Evolutionary conservation across 2,329 filamentous ascomycete species (phyloP).

Genomic region (Xylariomycetidae sp.): DNA sequence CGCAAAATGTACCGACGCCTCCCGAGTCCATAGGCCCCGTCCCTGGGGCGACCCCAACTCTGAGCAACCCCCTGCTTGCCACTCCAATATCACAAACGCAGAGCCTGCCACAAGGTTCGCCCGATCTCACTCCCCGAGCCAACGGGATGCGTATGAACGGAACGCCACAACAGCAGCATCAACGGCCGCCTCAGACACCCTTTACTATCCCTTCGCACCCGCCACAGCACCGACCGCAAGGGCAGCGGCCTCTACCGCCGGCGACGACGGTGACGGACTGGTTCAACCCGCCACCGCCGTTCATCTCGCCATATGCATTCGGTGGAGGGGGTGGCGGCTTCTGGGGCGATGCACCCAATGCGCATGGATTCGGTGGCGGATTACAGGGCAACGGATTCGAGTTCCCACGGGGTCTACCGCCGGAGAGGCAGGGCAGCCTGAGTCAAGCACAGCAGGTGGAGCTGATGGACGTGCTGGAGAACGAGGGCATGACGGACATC

Average conservation of each 20-base stretch:
- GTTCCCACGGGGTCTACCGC: constrained; percentile 24
- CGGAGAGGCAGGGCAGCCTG: constrained; percentile 59
- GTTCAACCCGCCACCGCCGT: constrained; percentile 47
- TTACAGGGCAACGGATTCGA: constrained; percentile 16
- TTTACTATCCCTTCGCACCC: background rate
- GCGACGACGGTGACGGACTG: constrained; percentile 38
- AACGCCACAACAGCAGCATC: constrained; percentile 3
- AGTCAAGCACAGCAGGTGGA: constrained; percentile 78
- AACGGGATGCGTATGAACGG: constrained; percentile 6
- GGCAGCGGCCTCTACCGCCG: constrained; percentile 38
- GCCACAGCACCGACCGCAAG: constrained; percentile 19
- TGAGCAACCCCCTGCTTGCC: constrained; percentile 20
- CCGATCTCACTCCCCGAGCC: constrained; percentile 11
- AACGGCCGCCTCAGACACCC: background rate
- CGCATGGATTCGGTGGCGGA: constrained; percentile 19
- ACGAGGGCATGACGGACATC: constrained; percentile 57
- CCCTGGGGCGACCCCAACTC: constrained; percentile 15
- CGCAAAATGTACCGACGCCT: constrained; percentile 21
- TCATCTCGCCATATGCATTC: constrained; percentile 48
- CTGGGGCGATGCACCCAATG: background rate
- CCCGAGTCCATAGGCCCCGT: constrained; percentile 21
- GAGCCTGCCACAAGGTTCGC: constrained; percentile 16
- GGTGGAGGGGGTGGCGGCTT: constrained; percentile 27
- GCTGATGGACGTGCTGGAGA: constrained; percentile 75
- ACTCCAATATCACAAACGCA: constrained; percentile 18